Conservation (phyloP, 306 rosid genomes). For the Lathyrus oleraceus region DNA sequence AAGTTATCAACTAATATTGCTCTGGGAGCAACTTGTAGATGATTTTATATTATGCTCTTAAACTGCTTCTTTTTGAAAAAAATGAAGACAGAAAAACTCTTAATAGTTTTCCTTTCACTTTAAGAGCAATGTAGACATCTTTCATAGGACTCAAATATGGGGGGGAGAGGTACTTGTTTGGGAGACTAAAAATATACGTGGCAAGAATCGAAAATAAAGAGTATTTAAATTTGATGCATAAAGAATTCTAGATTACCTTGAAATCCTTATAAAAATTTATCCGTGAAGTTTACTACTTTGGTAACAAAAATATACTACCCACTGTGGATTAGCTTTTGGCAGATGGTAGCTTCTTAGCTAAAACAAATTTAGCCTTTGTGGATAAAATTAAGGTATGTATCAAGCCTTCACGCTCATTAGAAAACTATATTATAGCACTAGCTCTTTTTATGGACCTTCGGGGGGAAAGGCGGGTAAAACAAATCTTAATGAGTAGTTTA, state of each 20-base stretch:
- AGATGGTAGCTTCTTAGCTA: neutral
- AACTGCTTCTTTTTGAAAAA: neutral
- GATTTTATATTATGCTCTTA: neutral
- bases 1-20: neutral
- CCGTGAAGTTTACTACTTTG: constrained; percentile 13
- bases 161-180: constrained; percentile 3
- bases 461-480: neutral
- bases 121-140: constrained; percentile 5
- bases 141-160: neutral
- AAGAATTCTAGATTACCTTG: neutral
- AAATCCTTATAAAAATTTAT: constrained; percentile 14
- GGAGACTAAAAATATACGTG: neutral
- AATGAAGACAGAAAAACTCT: too few relatives aligned
- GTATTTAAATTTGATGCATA: neutral
- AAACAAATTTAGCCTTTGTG: neutral
- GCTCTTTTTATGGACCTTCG: neutral
- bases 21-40: neutral
- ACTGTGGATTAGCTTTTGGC: neutral
- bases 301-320: neutral
- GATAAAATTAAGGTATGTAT: neutral
- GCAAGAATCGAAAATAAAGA: too few relatives aligned
- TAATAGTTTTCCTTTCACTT: neutral
- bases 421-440: neutral
- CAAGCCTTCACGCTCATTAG: constrained; percentile 8
- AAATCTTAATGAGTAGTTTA: neutral